Evolutionary conservation across 106 monocot genomes (phyloP).

Genomic region (Platanthera guangdongensis): DNA sequence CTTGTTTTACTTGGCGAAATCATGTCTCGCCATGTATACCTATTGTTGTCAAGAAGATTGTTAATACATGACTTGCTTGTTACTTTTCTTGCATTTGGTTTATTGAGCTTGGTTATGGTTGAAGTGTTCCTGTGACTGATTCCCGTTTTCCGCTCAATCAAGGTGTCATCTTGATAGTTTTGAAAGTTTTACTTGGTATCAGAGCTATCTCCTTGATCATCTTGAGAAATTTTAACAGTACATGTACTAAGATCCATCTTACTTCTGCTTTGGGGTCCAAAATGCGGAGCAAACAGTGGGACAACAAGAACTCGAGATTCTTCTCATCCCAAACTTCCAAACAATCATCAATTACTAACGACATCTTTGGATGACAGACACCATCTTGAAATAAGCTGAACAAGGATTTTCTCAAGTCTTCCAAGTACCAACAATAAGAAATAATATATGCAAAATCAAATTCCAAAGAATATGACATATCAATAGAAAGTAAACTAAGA

Average conservation of each 20-base stretch:
- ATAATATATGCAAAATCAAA: background rate
- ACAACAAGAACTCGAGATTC: constrained; percentile 93
- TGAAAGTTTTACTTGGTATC: too few species aligned
- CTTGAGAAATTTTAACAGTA: too few species aligned
- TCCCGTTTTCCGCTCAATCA: too few species aligned
- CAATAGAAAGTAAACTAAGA: background rate
- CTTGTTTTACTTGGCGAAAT: too few species aligned
- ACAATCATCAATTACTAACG: constrained; percentile 91
- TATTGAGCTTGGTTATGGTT: too few species aligned
- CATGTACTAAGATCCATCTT: background rate
- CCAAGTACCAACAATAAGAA: constrained; percentile 9
- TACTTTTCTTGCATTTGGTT: too few species aligned
- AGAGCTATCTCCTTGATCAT: too few species aligned
- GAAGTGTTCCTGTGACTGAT: too few species aligned
- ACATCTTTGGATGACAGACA: constrained; percentile 87
- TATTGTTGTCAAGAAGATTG: too few species aligned
- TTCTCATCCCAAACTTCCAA: constrained; percentile 98
- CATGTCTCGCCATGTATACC: too few species aligned
- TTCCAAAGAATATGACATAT: background rate
- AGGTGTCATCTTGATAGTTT: too few species aligned
- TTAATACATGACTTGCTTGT: too few species aligned
- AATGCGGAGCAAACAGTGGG: constrained; percentile 94
- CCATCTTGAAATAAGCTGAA: constrained; percentile 84
- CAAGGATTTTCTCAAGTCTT: constrained; percentile 82
- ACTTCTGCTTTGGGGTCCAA: constrained; percentile 97